Base-by-base conservation (phyloP, 2,329 filamentous ascomycete genomes). In the Alternaria triticimaculans region DNA sequence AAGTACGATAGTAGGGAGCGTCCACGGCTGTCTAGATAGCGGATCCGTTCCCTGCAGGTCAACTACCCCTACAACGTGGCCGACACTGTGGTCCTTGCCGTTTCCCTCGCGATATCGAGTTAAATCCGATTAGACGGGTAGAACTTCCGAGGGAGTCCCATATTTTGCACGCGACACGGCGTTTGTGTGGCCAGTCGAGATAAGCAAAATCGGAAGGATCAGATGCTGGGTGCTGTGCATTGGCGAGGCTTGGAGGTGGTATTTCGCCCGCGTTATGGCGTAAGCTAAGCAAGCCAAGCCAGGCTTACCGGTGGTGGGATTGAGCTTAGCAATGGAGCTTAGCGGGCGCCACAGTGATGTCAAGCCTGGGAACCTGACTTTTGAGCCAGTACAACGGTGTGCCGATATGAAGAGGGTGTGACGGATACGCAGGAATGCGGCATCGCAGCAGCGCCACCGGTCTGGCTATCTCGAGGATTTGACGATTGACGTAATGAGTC, bases 271-370 rank as follows among this genome's bases (percentile, higher is more conserved):
- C 41, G 43, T 37, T 46, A 46, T 48, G 51, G 55, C 59, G 59
- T 61, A 45, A 45, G 60, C 60, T 63, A 63, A 60, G 60, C 60
- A 63, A 55, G 60, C 60, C 60, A 63, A 63, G 60, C 45, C 50
- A 37, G 53, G 60, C 48, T 62, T 62, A 54, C 54, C 28, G 33
- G 51, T 25, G 43, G 33, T 46, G 20, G 53, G 53, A 28, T 20
- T 33, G 33, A 55, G 60, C 60, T 63, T 63, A 60, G 56, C 60
- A n/a, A 33, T 20, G 9, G 25, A 46, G 60, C 48, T 58, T 62
- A 62, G 55, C 23, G 60, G 44, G 33, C 50, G 60, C 60, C 60
- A 60, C 60, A 55, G 60, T 63, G 60, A 60, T 57, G 59, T 60
- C 50, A 60, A 48, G 50, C 18, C 26, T 60, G n/a, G 50, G 18